Evolutionary conservation across 2,329 filamentous ascomycete genomes (phyloP).

Genomic region (Neopestalotiopsis rosae): DNA sequence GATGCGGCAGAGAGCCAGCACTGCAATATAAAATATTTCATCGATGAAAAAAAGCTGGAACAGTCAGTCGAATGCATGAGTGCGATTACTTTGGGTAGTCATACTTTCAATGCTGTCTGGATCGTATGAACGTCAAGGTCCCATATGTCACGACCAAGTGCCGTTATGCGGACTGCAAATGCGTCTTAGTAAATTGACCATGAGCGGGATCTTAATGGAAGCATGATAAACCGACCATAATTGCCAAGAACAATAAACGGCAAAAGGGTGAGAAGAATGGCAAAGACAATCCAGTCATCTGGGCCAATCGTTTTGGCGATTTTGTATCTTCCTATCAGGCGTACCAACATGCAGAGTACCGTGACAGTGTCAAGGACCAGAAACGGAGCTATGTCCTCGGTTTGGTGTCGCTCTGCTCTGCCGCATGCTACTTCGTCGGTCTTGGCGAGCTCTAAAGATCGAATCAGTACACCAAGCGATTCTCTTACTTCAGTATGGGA

Average conservation of each 20-base stretch:
- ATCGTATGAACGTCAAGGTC: constrained; percentile 18
- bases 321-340: constrained; percentile 13
- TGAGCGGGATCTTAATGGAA: background rate
- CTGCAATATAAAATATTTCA: constrained; percentile 21
- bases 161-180: constrained; percentile 19
- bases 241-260: constrained; percentile 16
- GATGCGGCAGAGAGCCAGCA: constrained; percentile 38
- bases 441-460: constrained; percentile 14
- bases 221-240: constrained; percentile 10
- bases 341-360: constrained; percentile 9
- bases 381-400: constrained; percentile 18
- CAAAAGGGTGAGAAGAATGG: constrained; percentile 16
- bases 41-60: constrained; percentile 23
- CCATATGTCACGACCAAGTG: constrained; percentile 21
- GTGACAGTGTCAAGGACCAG: constrained; percentile 16
- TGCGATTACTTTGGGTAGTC: background rate
- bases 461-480: background rate
- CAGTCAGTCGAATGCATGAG: background rate
- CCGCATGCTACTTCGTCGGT: constrained; percentile 20
- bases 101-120: constrained; percentile 19
- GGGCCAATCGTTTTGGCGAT: background rate
- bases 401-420: constrained; percentile 12
- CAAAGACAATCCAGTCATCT: constrained; percentile 19
- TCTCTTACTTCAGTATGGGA: background rate
- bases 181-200: background rate